Conservation (phyloP, 169 alveolate genomes). For the Theileria luwenshuni region DNA sequence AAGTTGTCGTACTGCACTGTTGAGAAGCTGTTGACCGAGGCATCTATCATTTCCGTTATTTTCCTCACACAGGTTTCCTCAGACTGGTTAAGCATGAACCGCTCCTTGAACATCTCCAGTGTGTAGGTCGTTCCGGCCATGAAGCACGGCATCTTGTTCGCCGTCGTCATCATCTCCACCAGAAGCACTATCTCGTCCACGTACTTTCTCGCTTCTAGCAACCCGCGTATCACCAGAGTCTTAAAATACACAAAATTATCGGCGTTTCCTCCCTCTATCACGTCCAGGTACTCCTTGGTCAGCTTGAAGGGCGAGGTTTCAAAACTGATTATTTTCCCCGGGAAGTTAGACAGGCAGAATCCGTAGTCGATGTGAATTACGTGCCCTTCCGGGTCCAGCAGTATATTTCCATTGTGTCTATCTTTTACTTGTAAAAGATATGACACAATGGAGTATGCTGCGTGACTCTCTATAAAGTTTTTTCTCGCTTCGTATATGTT, state of each 20-base stretch:
- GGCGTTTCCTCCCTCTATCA: constrained; percentile 91
- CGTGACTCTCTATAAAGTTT: constrained; percentile 92
- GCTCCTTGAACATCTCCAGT: constrained; percentile 74
- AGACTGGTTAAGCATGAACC: constrained; percentile 82
- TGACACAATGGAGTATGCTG: constrained; percentile 94
- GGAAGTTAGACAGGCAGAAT: constrained; percentile 92
- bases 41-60: constrained; percentile 87
- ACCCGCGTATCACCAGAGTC: constrained; percentile 82
- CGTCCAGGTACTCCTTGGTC: constrained; percentile 92
- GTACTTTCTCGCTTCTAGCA: constrained; percentile 87
- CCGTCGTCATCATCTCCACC: constrained; percentile 89
- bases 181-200: constrained; percentile 84
- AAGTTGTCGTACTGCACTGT: constrained; percentile 94
- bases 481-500: constrained; percentile 77
- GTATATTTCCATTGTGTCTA: constrained; percentile 95
- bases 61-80: constrained; percentile 83
- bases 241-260: constrained; percentile 89
- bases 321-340: constrained; percentile 91
- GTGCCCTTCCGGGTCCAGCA: constrained; percentile 92
- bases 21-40: constrained; percentile 91
- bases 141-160: constrained; percentile 89
- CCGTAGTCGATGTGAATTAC: constrained; percentile 95
- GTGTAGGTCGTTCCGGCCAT: constrained; percentile 80
- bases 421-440: constrained; percentile 92
- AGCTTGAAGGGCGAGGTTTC: constrained; percentile 96